Evolutionary conservation across 352 stramenopile species (phyloP).

Genomic region (Globisporangium middletonii): DNA sequence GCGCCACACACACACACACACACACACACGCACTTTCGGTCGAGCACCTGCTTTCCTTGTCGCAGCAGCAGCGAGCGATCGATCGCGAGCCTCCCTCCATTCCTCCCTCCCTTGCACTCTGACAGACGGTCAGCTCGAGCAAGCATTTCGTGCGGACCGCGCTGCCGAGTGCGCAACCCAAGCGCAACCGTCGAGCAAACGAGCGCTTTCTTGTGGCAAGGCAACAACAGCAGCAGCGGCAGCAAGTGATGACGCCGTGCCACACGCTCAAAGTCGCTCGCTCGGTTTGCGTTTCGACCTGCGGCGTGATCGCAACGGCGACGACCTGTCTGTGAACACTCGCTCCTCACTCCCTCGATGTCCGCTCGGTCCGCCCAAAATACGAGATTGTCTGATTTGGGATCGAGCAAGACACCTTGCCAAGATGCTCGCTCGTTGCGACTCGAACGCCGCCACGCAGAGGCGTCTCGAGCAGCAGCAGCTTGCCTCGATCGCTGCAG

Average conservation of each 20-base stretch:
- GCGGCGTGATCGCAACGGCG: not conserved
- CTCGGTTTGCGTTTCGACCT: not conserved
- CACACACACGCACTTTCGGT: not conserved
- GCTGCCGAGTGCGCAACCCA: too few species aligned
- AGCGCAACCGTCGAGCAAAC: too few species aligned
- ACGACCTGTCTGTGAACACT: not conserved
- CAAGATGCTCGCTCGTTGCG: not conserved
- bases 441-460: not conserved
- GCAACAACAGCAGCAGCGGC: too few species aligned
- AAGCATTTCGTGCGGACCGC: too few species aligned
- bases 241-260: too few species aligned
- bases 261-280: too few species aligned
- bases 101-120: too few species aligned
- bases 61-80: not conserved
- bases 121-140: too few species aligned
- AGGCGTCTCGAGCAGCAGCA: not conserved
- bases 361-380: slow-evolving; percentile 9
- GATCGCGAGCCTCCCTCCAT: too few species aligned
- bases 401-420: not conserved
- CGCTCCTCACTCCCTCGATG: not conserved
- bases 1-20: not conserved
- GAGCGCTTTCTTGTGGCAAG: too few species aligned
- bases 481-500: too few species aligned
- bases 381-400: slow-evolving; percentile 13
- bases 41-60: not conserved